phyloP scores from a whole-genome alignment of 768 basidiomycete species.

The Rhodotorula babjevae region DNA sequence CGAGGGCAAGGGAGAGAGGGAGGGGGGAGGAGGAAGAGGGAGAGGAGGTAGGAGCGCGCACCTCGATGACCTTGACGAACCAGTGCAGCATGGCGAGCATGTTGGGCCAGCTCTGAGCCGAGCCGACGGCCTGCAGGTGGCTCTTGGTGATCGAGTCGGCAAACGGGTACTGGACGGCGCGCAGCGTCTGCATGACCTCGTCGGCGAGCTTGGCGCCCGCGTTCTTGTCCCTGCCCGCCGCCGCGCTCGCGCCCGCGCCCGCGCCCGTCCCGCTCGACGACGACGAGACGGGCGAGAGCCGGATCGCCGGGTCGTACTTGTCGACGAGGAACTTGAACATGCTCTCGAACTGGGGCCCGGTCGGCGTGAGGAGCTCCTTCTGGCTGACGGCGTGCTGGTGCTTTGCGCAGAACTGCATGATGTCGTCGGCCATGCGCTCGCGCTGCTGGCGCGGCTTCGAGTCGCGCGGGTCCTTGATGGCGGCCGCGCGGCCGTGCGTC shows the following conservation, averaged over 20 bases:
- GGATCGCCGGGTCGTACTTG: conserved; percentile 59
- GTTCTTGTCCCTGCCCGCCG: conserved; percentile 47
- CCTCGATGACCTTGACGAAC: conserved; percentile 81
- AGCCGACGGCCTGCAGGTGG: conserved; percentile 80
- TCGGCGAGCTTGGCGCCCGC: conserved; percentile 60
- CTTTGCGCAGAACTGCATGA: conserved; percentile 35
- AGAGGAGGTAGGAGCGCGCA: conserved; percentile 43
- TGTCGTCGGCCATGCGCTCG: conserved; percentile 31
- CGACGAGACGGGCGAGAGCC: conserved; percentile 45
- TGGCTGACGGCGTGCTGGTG: conserved; percentile 45
- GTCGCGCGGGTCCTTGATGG: conserved; percentile 21
- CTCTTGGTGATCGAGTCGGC: conserved; percentile 72
- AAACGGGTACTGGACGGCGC: conserved; percentile 74
- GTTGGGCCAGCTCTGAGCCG: conserved; percentile 86
- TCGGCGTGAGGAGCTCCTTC: conserved; percentile 68
- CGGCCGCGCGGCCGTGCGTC: not conserved
- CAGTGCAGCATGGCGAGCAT: conserved; percentile 85
- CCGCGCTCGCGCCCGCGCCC: conserved; percentile 48
- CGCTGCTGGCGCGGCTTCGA: conserved; percentile 2
- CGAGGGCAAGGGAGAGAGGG: not conserved
- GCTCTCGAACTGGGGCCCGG: conserved; percentile 75
- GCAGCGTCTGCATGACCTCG: conserved; percentile 70
- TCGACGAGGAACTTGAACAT: conserved; percentile 76
- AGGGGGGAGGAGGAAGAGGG: not conserved
- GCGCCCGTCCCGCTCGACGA: no score